Base-by-base conservation (phyloP, 1,284 basidiomycete genomes). In the Leccinum fuscescens region DNA sequence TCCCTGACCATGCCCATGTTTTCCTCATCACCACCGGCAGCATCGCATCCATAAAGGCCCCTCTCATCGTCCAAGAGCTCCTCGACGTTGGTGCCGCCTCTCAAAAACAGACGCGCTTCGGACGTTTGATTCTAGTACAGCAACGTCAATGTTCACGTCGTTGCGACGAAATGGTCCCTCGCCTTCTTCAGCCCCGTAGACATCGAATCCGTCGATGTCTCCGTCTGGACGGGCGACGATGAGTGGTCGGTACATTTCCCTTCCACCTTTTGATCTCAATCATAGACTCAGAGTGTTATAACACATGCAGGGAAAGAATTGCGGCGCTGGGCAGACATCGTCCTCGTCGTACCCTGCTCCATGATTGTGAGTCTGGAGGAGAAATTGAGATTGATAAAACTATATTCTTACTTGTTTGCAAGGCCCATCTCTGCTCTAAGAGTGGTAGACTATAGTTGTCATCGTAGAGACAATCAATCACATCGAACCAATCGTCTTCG, bases 1-100 rank as follows among this genome's bases (percentile, higher is more conserved):
- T 62, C 7, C 71, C 76, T n/a, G 81, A 81, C n/a, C 73, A 75
- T 66, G 80, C 78, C 0, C 89, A 98, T 71, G 84, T 98, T 37
- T 77, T 98, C 6, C 78, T 99, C 48, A 89, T 96, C 55, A 87
- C 90, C 0, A 93, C 94, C 0, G 96, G 96, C 9, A 96, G 93
- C 67, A 96, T 99, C 1, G 96, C 96, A 0, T 93, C 24, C 24
- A 27, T 27, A 27, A 27, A 27, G 6, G 24, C 24, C 24, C 24
- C 24, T 27, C 24, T 27, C 93, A 98, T 99, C 57, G 92, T 94
- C 3, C 76, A 84, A 31, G 87, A 88, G 62, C 79, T 98, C 37
- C 77, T 90, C 56, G 77, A 79, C 66, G 95, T 94, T 64, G 62
- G 88, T 78, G 1, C 20, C 27, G 11, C 48, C 33, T 50, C 61